Base-by-base conservation (phyloP, 1,139 yeast genomes). In the Blastobotrys persicus region DNA sequence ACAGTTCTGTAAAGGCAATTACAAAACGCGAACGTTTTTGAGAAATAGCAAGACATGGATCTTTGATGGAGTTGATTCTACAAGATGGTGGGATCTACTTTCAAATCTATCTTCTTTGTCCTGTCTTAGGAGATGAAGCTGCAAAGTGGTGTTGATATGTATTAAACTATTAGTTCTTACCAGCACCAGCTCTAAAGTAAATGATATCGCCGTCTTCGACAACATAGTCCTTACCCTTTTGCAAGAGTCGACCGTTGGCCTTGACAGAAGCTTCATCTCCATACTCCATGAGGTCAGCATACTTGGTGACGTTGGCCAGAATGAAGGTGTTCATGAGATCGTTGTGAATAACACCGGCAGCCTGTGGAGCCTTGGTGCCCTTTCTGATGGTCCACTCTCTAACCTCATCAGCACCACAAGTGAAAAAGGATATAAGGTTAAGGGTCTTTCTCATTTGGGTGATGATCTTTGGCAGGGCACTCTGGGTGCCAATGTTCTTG, bases 341-440 rank as follows among this genome's bases (percentile, higher is more conserved):
- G 4, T 86, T 81, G 63, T 88, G 96, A 53, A 88, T 88, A 31
- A 84, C 81, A 2, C 89, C 92, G 0, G 96, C 95, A 1, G 94
- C 95, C 54, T 85, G 84, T 11, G 88, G 88, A 2, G 92, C 92
- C 9, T 76, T 72, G 17, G 83, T 77, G 9, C 87, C 83, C 50
- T 73, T 69, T 56, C 89, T 72, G 32, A 87, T 72, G 6, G 88
- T 83, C 95, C 96, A 88, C 65, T 88, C 92, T 53, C 89, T 72
- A 1, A 85, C 86, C 66, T 88, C 96, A 35, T 76, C 72, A 2
- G 82, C 80, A 2, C 96, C 96, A 65, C 94, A 85, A 0, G 96
- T 88, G 68, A 83, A 88, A 63, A 80, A 88, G 50, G 92, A 84
- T 20, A 88, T 83, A 59, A 88, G 72, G 34, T 79, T 75, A 35